Conservation (phyloP, 2,329 filamentous ascomycete genomes). For the Iodosphaeria phyllophila region DNA sequence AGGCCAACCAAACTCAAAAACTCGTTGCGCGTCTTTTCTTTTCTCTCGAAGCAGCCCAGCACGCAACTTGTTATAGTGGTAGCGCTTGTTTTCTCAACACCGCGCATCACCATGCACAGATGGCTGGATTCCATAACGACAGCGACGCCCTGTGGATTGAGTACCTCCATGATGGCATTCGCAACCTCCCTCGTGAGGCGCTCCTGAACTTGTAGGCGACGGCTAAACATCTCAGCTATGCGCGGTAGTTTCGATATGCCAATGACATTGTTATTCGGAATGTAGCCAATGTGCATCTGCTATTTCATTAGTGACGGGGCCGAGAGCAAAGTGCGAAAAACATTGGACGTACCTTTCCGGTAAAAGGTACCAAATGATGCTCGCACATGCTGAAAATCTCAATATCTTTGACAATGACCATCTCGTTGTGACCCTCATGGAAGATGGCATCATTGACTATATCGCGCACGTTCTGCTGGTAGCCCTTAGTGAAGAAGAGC, state of each 20-base stretch:
- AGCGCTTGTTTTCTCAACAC: conserved; percentile 80
- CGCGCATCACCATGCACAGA: conserved; percentile 97
- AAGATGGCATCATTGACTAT: conserved; percentile 91
- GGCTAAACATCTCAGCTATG: conserved; percentile 92
- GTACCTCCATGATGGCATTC: conserved; percentile 76
- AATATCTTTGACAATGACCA: conserved; percentile 97
- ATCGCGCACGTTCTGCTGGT: conserved; percentile 82
- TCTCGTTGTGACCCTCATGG: conserved; percentile 88
- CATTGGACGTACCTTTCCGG: conserved; percentile 51
- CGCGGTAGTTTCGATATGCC: conserved; percentile 90
- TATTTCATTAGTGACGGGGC: not conserved
- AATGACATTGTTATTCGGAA: conserved; percentile 73
- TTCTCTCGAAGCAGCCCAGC: conserved; percentile 84
- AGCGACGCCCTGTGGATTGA: conserved; percentile 85
- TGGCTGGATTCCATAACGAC: conserved; percentile 97
- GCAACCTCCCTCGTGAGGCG: conserved; percentile 92
- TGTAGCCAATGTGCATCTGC: conserved; percentile 98
- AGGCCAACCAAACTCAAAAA: conserved; percentile 67
- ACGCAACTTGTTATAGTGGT: conserved; percentile 93
- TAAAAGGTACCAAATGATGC: conserved; percentile 93
- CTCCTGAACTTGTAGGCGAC: conserved; percentile 88
- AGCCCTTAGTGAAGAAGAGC: conserved; percentile 90
- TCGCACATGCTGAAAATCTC: conserved; percentile 90
- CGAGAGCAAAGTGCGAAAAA: not conserved
- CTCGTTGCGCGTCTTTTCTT: conserved; percentile 87